Conservation (phyloP, 495 filamentous ascomycete genomes). For the Penicillium manginii region DNA sequence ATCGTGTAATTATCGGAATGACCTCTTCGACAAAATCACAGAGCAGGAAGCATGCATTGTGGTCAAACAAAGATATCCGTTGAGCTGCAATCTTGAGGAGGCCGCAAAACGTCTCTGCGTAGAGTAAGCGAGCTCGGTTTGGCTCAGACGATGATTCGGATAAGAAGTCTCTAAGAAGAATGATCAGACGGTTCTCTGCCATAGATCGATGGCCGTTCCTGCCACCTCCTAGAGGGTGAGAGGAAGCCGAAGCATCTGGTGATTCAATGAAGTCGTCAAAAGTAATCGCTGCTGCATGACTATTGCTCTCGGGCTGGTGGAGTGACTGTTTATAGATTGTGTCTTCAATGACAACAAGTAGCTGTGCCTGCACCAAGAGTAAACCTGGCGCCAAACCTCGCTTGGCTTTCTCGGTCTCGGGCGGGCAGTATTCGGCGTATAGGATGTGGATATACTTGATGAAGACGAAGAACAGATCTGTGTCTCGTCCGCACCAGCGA, state of each 20-base stretch:
- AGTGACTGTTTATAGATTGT: constrained; percentile 74
- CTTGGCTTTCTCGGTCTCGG: constrained; percentile 65
- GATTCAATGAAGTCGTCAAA: constrained; percentile 75
- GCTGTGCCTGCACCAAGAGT: constrained; percentile 82
- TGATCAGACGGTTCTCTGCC: constrained; percentile 89
- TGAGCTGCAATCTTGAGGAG: constrained; percentile 74
- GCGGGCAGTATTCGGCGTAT: constrained; percentile 76
- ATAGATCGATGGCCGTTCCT: constrained; percentile 76
- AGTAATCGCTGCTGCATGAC: constrained; percentile 64
- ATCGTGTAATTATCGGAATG: constrained; percentile 62
- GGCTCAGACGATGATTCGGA: constrained; percentile 64
- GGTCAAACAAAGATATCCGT: constrained; percentile 80
- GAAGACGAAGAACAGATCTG: constrained; percentile 92
- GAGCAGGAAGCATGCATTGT: constrained; percentile 86
- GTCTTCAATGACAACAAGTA: constrained; percentile 78
- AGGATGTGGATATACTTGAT: constrained; percentile 88
- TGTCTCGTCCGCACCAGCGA: constrained; percentile 88
- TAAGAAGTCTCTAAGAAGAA: constrained; percentile 84
- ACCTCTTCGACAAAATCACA: constrained; percentile 92
- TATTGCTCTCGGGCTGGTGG: constrained; percentile 56
- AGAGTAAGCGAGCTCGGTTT: constrained; percentile 64
- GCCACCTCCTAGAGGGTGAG: constrained; percentile 64
- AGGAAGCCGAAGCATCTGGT: constrained; percentile 70
- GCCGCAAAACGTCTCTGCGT: constrained; percentile 76
- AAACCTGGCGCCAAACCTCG: constrained; percentile 73